Conservation (phyloP, 2,329 filamentous ascomycete species). For the Pestalotiopsis sp. region DNA sequence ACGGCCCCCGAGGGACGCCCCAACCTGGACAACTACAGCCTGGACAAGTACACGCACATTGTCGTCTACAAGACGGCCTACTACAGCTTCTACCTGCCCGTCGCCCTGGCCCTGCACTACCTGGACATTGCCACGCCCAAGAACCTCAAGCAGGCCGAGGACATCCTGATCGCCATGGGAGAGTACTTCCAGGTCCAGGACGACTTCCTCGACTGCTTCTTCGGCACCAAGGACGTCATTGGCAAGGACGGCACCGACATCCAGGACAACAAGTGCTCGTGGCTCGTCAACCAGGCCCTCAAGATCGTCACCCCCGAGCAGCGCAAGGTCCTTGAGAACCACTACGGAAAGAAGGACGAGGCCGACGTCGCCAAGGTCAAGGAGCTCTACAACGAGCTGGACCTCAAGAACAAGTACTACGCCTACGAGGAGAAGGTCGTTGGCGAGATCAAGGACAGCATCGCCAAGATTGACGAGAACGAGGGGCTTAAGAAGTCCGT, state of each 20-base stretch:
- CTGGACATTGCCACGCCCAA: conserved; percentile 81
- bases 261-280: conserved; percentile 99
- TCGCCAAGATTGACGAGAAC: conserved; percentile 80
- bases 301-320: conserved; percentile 80
- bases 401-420: conserved; percentile 81
- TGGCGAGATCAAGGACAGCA: conserved; percentile 73
- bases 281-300: conserved; percentile 95
- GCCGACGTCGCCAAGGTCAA: conserved; percentile 84
- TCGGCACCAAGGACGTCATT: conserved; percentile 83
- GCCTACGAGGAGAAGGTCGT: conserved; percentile 90
- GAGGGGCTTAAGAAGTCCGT: conserved; percentile 87
- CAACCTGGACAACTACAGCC: conserved; percentile 91
- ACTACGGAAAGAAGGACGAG: conserved; percentile 92
- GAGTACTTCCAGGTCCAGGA: conserved; percentile 99
- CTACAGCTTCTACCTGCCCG: conserved; percentile 98
- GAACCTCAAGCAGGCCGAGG: conserved; percentile 86
- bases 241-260: conserved; percentile 99
- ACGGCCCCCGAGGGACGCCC: conserved; percentile 94
- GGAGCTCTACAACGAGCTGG: conserved; percentile 82
- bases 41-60: conserved; percentile 96
- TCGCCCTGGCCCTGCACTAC: conserved; percentile 86
- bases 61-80: conserved; percentile 99
- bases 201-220: conserved; percentile 96
- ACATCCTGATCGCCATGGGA: conserved; percentile 94
- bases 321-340: conserved; percentile 82